Percentiles rank a stretch among this genome's conserved stretches.
Evolutionary conservation across 108 stramenopile genomes (phyloP).

Genomic region (Cyclotella choctawhatcheeana): DNA sequence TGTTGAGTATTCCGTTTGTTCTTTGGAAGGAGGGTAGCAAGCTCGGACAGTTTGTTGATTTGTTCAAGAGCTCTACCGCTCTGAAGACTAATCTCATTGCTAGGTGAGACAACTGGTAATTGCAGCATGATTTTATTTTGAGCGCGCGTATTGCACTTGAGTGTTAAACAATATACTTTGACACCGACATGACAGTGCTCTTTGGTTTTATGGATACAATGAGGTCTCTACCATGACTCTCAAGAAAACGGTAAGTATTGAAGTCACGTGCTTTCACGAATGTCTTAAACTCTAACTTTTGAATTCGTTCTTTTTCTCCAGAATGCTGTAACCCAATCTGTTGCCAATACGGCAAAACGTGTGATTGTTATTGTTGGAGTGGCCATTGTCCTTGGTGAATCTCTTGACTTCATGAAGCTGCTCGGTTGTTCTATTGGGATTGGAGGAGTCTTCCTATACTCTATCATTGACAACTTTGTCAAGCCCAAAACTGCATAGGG

Average conservation of each 20-base stretch:
- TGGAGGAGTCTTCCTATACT: conserved; percentile 90
- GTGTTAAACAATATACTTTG: too few species aligned
- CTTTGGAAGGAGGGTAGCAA: conserved; percentile 48
- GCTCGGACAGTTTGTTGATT: conserved; percentile 44
- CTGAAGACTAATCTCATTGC: conserved; percentile 55
- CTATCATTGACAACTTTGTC: conserved; percentile 40
- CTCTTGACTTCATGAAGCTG: conserved; percentile 58
- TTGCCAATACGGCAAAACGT: conserved; percentile 75
- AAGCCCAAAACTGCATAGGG: conserved; percentile 13
- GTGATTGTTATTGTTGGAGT: conserved; percentile 72
- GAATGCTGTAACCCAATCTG: conserved; percentile 65
- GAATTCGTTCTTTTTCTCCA: background rate
- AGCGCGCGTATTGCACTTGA: too few species aligned
- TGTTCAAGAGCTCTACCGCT: conserved; percentile 55
- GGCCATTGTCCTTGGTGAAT: conserved; percentile 62
- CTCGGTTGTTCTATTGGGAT: conserved; percentile 73
- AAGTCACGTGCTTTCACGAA: background rate
- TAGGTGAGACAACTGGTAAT: conserved; percentile 19
- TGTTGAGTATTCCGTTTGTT: conserved; percentile 57
- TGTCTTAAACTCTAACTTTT: background rate
- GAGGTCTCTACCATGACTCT: conserved; percentile 71
- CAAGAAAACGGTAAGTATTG: conserved; percentile 55
- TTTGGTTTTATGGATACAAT: conserved; percentile 75
- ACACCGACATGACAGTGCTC: conserved; percentile 38
- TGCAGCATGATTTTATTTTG: background rate